Evolutionary conservation across 257 asterid species (phyloP), one percentile per base, ranked within the genome.

Genomic region (Fraxinus americana): DNA sequence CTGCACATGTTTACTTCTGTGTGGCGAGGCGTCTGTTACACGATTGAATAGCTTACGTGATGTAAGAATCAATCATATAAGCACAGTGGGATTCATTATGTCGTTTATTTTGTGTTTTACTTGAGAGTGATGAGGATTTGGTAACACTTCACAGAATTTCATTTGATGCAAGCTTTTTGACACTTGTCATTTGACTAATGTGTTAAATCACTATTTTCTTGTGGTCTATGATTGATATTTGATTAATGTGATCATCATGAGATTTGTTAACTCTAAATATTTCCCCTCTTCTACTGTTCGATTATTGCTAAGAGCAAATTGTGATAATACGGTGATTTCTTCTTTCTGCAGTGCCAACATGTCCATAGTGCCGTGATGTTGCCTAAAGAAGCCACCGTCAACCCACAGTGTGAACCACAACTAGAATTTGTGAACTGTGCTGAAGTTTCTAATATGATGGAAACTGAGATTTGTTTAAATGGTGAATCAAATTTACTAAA

Each of bases 391-490:
- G 89, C 78, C 68, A 69, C 84, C 80, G 35, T 83, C 52, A 54
- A 77, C 81, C 71, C 38, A 48, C 86, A 74, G 77, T 52, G 71
- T 73, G 78, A 67, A 72, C 78, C 83, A 48, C 77, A 80, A 19
- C 70, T 78, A 23, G 84, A 67, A 19, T 7, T 19, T 61, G 76
- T 71, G 25, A 63, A 52, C 76, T 75, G 72, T 50, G 29, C 77
- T 25, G 84, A 86, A 71, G 87, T 78, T 81, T 87, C 91, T 23
- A 82, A 75, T 66, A 50, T 86, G 79, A 78, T 80, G 81, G 88
- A 89, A 83, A 72, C 80, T 68, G 83, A 87, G 72, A 80, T 80
- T 73, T 77, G 81, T 84, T 77, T 85, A 72, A 86, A 81, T 79
- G 66, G 79, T 52, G 83, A 81, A 74, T 81, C 91, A 61, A 83